Evolutionary conservation across 257 asterid species (phyloP), one percentile per base, ranked within the genome.

Genomic region (Ophiorrhiza pumila): DNA sequence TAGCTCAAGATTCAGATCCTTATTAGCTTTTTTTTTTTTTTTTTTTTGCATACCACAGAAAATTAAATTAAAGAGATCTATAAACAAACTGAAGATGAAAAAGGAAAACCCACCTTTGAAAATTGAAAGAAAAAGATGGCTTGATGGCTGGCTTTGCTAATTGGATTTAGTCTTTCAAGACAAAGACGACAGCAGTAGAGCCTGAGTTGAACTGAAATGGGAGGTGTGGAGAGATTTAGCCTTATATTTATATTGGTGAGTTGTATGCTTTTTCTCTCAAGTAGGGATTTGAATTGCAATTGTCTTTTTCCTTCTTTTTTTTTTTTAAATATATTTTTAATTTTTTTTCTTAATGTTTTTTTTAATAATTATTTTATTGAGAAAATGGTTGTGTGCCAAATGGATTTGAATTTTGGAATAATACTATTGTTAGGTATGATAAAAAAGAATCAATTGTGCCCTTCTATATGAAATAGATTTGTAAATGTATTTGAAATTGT

Each of bases 121-220:
- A 22, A 39, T 64, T 9, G 42, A 64, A 63, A 23, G 77, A 41
- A 64, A 65, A 65, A 22, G 37, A 42, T 61, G 60, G 78, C 50
- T 64, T 15, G 68, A 18, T 62, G 68, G 49, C 72, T 42, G 78
- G 73, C 49, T 55, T 32, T 56, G 72, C 49, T 53, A 34, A n/a
- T 41, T 56, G 58, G 67, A 45, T 31, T 56, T 61, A 35, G 37
- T 29, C 75, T 25, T 52, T 58, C 57, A 43, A 59, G 75, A 59
- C 68, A 27, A 50, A 25, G 55, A 73, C 65, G 57, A 65, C 78
- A 74, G 50, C 78, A 74, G 50, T 14, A 23, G 67, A 65, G 2
- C 72, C 23, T n/a, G 58, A n/a, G 45, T 8, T 17, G 65, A 49
- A 64, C 46, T n/a, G 73, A 52, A 55, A 64, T 64, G 67, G 39